phyloP scores from a whole-genome alignment of 345 rosid species.

The Murraya koenigii region DNA sequence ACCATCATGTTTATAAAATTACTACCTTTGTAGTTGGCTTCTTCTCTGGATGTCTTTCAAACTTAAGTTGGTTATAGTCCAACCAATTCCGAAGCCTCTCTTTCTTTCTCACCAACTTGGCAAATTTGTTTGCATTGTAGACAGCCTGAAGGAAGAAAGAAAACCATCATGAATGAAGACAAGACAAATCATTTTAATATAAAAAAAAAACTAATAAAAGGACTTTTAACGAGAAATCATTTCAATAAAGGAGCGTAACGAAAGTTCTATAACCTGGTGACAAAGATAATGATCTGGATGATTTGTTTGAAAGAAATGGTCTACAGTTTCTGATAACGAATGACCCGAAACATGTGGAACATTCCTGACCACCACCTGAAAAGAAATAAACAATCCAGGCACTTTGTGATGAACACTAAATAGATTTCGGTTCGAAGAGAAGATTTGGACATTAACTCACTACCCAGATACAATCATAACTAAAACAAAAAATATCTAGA shows the following conservation, averaged over 20 bases:
- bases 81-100: constrained; percentile 82
- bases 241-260: neutral
- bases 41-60: constrained; percentile 77
- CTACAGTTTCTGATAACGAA: constrained; percentile 60
- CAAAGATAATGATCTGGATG: constrained; percentile 88
- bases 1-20: constrained; percentile 13
- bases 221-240: neutral
- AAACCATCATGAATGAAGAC: neutral
- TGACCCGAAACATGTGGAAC: constrained; percentile 63
- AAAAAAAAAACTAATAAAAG: neutral
- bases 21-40: constrained; percentile 72
- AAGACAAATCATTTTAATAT: neutral
- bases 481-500: neutral
- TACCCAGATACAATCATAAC: neutral
- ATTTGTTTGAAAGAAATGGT: constrained; percentile 72
- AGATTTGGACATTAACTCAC: neutral
- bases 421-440: neutral
- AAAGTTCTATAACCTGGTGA: constrained; percentile 59
- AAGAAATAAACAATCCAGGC: neutral
- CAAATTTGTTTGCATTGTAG: constrained; percentile 75
- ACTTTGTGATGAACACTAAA: neutral
- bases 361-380: constrained; percentile 89
- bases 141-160: constrained; percentile 55
- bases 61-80: constrained; percentile 78
- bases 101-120: constrained; percentile 69